Percentiles rank a stretch among this genome's conserved stretches.
These are phyloP conservation scores for apple (Malus domestica) DNA, from an alignment of 306 rosid species.

Conservation along the genomic window DNA sequence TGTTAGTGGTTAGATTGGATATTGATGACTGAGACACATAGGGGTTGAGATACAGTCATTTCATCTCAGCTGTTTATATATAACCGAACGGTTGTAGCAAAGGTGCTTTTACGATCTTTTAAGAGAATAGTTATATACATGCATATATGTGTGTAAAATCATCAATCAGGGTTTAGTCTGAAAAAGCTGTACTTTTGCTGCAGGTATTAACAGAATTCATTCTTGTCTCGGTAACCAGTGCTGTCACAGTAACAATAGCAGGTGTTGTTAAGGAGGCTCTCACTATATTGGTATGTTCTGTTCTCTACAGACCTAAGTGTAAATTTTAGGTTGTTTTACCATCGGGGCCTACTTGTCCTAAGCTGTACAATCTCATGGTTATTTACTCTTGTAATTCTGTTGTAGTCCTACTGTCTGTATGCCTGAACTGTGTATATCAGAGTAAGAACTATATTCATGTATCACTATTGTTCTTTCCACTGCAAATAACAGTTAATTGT, in stretches of 20 bases:
- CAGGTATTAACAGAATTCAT: conserved; percentile 86
- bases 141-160: not conserved
- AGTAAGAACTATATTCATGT: not conserved
- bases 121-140: not conserved
- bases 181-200: conserved; percentile 24
- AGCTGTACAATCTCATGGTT: not conserved
- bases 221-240: conserved; percentile 93
- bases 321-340: not conserved
- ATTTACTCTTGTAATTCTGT: not conserved
- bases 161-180: not conserved
- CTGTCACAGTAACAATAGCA: conserved; percentile 92
- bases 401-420: not conserved
- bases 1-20: not conserved
- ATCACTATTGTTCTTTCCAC: not conserved
- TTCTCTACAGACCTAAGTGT: not conserved
- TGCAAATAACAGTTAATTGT: not conserved
- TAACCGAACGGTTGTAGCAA: not conserved
- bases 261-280: conserved; percentile 98
- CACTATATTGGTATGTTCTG: conserved; percentile 76
- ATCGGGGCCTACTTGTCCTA: not conserved
- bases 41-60: not conserved
- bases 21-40: not conserved
- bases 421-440: not conserved
- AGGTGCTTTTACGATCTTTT: not conserved
- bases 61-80: not conserved